These are phyloP conservation scores for Chaetomium cochliodes DNA, from an alignment of 495 filamentous ascomycete species.

Conservation along the genomic window DNA sequence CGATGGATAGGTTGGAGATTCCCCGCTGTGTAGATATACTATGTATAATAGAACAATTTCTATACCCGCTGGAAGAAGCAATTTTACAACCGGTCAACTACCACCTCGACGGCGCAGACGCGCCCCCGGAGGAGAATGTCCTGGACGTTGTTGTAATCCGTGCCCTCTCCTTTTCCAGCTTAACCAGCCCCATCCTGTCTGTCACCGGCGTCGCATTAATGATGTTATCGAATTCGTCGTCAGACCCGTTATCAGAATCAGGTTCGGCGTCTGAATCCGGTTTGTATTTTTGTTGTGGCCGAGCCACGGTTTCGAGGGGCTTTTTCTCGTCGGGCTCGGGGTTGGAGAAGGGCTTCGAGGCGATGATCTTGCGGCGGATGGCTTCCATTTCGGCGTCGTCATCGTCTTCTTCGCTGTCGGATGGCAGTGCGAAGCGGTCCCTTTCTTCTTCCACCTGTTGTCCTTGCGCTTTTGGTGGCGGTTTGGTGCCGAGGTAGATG, in stretches of 20 bases:
- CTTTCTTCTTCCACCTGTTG: slow-evolving; percentile 38
- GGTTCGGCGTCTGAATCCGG: slow-evolving; percentile 73
- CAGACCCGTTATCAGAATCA: slow-evolving; percentile 62
- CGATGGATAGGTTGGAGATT: background rate
- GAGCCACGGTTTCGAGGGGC: slow-evolving; percentile 57
- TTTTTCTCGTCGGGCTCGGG: slow-evolving; percentile 49
- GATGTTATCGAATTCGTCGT: slow-evolving; percentile 74
- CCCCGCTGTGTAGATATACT: slow-evolving; percentile 2
- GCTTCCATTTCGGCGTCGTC: slow-evolving; percentile 90
- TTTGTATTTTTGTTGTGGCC: slow-evolving; percentile 47
- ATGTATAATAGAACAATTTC: slow-evolving; percentile 14
- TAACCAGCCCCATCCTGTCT: slow-evolving; percentile 65
- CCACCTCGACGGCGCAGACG: slow-evolving; percentile 35
- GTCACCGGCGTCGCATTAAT: slow-evolving; percentile 85
- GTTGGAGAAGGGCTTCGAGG: slow-evolving; percentile 81
- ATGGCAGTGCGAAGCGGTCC: slow-evolving; percentile 72
- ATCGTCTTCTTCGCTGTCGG: slow-evolving; percentile 57
- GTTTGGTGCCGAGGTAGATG: slow-evolving; percentile 58
- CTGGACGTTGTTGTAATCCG: slow-evolving; percentile 32
- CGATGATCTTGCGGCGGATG: slow-evolving; percentile 76
- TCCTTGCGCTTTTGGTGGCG: slow-evolving; percentile 38
- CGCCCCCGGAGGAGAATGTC: slow-evolving; percentile 33
- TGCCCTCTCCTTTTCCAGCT: slow-evolving; percentile 48
- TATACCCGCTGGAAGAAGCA: background rate
- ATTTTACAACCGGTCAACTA: slow-evolving; percentile 28